These are phyloP conservation scores for Hypoxylon sp. DNA, from an alignment of 2,329 filamentous ascomycete genomes.

Conservation along the genomic window DNA sequence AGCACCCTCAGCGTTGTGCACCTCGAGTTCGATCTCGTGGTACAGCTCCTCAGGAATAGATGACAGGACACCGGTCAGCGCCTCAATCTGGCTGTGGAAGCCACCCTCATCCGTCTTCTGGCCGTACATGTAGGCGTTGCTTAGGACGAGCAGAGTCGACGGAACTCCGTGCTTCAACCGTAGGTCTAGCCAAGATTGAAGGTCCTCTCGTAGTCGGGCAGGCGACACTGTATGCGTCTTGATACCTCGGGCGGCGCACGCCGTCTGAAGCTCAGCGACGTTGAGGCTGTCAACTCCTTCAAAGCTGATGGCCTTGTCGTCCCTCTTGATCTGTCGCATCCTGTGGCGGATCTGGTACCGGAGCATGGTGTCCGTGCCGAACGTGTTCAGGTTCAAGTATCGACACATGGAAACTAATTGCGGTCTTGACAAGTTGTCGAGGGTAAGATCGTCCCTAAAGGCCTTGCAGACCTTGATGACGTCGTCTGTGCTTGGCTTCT, in stretches of 20 bases:
- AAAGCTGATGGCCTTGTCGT: constrained; percentile 93
- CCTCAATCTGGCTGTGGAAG: constrained; percentile 91
- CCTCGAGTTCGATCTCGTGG: constrained; percentile 99
- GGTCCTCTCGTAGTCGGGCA: constrained; percentile 86
- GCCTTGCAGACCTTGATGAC: constrained; percentile 99
- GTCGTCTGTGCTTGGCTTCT: constrained; percentile 88
- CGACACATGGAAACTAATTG: constrained; percentile 98
- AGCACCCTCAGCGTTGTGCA: constrained; percentile 95
- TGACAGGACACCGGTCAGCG: constrained; percentile 90
- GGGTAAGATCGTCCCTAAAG: constrained; percentile 96
- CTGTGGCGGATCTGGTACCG: constrained; percentile 97
- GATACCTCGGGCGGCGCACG: constrained; percentile 91
- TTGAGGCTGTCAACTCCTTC: constrained; percentile 94
- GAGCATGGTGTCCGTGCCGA: constrained; percentile 97
- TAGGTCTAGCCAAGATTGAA: constrained; percentile 94
- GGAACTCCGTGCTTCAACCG: constrained; percentile 95
- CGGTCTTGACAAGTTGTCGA: constrained; percentile 96
- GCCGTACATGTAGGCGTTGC: constrained; percentile 97
- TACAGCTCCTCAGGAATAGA: constrained; percentile 98
- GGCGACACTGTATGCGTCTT: constrained; percentile 94
- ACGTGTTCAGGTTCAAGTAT: constrained; percentile 98
- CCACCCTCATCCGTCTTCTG: constrained; percentile 82
- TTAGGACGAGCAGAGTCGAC: constrained; percentile 93
- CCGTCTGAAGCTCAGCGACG: constrained; percentile 92
- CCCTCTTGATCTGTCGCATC: constrained; percentile 99